phyloP scores from a whole-genome alignment of 2,329 filamentous ascomycete species.

The Macrophomina pseudophaseolina region DNA sequence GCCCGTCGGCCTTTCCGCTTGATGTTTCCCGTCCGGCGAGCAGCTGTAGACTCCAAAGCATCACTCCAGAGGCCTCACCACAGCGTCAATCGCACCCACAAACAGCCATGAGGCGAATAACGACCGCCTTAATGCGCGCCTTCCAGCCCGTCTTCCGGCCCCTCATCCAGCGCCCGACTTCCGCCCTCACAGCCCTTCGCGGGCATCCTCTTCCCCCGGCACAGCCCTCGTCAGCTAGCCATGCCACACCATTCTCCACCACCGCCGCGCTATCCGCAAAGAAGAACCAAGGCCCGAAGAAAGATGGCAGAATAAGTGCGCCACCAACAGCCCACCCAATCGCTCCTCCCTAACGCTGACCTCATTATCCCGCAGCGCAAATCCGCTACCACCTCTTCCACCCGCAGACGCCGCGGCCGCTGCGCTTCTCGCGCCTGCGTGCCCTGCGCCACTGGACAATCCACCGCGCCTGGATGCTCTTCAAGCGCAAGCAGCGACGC shows the following conservation, averaged over 20 bases:
- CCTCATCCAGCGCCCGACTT: neutral
- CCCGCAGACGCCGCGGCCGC: constrained; percentile 72
- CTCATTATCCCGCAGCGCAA: constrained; percentile 50
- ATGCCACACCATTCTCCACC: constrained; percentile 26
- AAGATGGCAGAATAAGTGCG: constrained; percentile 28
- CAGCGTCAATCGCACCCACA: neutral
- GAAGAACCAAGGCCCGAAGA: constrained; percentile 18
- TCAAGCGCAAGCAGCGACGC: constrained; percentile 70
- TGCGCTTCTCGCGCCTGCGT: constrained; percentile 87
- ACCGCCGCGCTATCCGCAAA: constrained; percentile 21
- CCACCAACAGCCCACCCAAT: constrained; percentile 18
- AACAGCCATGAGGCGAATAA: constrained; percentile 18
- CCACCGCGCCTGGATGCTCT: constrained; percentile 91
- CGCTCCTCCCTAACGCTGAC: neutral
- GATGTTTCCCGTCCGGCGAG: neutral
- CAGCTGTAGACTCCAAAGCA: neutral
- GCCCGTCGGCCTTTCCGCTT: constrained; percentile 8
- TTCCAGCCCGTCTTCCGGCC: constrained; percentile 27
- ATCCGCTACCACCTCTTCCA: constrained; percentile 75
- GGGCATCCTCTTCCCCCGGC: constrained; percentile 14
- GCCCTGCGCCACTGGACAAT: constrained; percentile 98
- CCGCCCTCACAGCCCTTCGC: neutral
- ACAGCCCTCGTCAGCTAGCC: constrained; percentile 3
- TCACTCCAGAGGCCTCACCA: neutral
- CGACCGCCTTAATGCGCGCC: constrained; percentile 15